Conservation (phyloP, 1,139 yeast species). For the Yamadazyma friedrichii region DNA sequence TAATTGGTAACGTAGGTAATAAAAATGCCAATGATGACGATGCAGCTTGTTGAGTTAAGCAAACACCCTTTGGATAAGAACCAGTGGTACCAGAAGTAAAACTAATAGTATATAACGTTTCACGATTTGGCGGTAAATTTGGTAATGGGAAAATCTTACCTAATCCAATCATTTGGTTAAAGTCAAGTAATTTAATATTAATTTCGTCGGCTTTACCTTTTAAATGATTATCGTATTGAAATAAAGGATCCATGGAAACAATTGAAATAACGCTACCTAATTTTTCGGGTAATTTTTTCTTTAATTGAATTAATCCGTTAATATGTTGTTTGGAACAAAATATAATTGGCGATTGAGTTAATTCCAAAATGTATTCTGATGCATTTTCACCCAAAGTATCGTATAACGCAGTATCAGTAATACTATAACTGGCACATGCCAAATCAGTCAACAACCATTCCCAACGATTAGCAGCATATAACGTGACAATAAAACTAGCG, state of each 20-base stretch:
- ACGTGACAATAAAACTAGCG: conserved; percentile 32
- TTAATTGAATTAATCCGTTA: conserved; percentile 24
- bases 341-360: conserved; percentile 37
- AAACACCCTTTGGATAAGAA: conserved; percentile 40
- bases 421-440: conserved; percentile 34
- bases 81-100: conserved; percentile 48
- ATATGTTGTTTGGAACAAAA: conserved; percentile 34
- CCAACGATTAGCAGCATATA: conserved; percentile 34
- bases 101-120: conserved; percentile 36
- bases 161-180: conserved; percentile 29
- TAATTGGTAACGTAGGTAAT: conserved; percentile 13
- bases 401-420: conserved; percentile 40
- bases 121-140: conserved; percentile 27
- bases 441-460: conserved; percentile 43
- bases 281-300: conserved; percentile 22
- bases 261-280: conserved; percentile 29
- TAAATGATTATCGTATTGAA: conserved; percentile 18
- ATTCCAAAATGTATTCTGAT: conserved; percentile 32
- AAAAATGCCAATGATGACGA: conserved; percentile 26
- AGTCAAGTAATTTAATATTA: conserved; percentile 28
- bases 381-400: conserved; percentile 40
- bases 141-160: conserved; percentile 25
- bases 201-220: conserved; percentile 20
- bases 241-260: conserved; percentile 38
- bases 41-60: conserved; percentile 31